Evolutionary conservation across 2,329 filamentous ascomycete species (phyloP).

Genomic region (Xylariales sp.): DNA sequence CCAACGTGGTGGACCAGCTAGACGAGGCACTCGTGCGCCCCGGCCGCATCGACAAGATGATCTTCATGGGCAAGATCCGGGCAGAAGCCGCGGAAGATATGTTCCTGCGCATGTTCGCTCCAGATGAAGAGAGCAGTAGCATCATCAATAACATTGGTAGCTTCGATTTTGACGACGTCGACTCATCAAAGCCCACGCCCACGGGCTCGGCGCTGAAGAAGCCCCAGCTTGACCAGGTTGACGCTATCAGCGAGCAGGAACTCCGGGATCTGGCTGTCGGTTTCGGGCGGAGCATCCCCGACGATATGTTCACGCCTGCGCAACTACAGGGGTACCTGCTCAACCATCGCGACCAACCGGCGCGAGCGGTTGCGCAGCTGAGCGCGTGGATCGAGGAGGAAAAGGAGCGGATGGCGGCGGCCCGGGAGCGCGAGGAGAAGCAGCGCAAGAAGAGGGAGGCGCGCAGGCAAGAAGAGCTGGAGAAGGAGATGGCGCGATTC

Average conservation of each 20-base stretch:
- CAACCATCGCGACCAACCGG: constrained; percentile 8
- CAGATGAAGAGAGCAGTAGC: too few species aligned
- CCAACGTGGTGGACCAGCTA: constrained; percentile 62
- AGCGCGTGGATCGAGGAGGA: constrained; percentile 1
- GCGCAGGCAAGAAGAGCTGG: too few species aligned
- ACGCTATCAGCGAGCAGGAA: constrained; percentile 10
- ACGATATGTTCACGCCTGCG: constrained; percentile 18
- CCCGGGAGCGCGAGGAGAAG: background rate
- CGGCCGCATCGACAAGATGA: constrained; percentile 65
- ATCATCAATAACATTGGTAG: too few species aligned
- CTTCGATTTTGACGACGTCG: too few species aligned
- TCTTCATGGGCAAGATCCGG: constrained; percentile 47
- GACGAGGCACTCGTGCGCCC: constrained; percentile 64
- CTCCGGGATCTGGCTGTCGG: constrained; percentile 5
- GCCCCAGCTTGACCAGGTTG: constrained; percentile 12
- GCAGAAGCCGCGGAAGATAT: constrained; percentile 17
- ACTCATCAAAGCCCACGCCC: too few species aligned
- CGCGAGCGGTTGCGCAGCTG: background rate
- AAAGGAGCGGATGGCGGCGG: background rate
- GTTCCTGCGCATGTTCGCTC: constrained; percentile 18
- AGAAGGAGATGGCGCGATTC: too few species aligned
- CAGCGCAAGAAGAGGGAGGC: too few species aligned
- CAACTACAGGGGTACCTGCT: constrained; percentile 20
- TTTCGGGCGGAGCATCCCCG: constrained; percentile 11
- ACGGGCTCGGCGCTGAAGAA: too few species aligned